These are phyloP conservation scores for Russula abietina DNA, from an alignment of 768 basidiomycete genomes.

Conservation along the genomic window DNA sequence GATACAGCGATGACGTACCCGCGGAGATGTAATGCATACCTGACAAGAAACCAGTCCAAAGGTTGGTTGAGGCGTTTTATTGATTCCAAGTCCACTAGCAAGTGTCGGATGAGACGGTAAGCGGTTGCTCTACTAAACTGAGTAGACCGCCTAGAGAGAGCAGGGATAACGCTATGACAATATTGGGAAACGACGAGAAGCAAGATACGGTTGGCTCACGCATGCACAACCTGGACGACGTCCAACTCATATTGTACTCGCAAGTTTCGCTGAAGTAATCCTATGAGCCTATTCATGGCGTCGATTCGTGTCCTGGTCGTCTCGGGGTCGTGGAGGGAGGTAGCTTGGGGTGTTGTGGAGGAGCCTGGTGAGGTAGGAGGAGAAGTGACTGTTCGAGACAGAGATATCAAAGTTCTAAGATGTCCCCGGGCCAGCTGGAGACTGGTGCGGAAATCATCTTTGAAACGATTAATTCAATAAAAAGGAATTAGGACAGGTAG, in stretches of 20 bases:
- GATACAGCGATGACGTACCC: slow-evolving; percentile 1
- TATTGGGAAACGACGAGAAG: slow-evolving; percentile 1
- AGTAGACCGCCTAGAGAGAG: slow-evolving; percentile 66
- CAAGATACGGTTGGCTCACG: slow-evolving; percentile 45
- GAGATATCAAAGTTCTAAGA: slow-evolving; percentile 49
- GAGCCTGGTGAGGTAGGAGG: slow-evolving; percentile 32
- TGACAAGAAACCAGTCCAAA: slow-evolving; percentile 87
- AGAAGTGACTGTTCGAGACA: slow-evolving; percentile 36
- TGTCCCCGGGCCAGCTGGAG: slow-evolving; percentile 57
- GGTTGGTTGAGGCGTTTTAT: slow-evolving; percentile 58
- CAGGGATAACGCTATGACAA: slow-evolving; percentile 64
- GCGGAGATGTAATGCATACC: slow-evolving; percentile 42
- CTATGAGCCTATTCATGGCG: slow-evolving; percentile 57
- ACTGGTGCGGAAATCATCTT: slow-evolving; percentile 70
- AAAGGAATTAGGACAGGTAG: neutral
- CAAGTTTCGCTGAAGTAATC: slow-evolving; percentile 60
- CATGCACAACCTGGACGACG: slow-evolving; percentile 61
- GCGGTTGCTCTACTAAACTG: slow-evolving; percentile 73
- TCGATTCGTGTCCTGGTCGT: slow-evolving; percentile 53
- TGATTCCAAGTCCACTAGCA: slow-evolving; percentile 65
- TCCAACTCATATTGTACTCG: slow-evolving; percentile 74
- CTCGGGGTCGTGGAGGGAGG: slow-evolving; percentile 33
- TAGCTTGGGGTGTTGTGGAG: slow-evolving; percentile 37
- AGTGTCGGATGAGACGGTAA: slow-evolving; percentile 78
- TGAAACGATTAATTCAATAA: neutral